Evolutionary conservation across 768 basidiomycete genomes (phyloP).

Genomic region (Agrocybe pediades): DNA sequence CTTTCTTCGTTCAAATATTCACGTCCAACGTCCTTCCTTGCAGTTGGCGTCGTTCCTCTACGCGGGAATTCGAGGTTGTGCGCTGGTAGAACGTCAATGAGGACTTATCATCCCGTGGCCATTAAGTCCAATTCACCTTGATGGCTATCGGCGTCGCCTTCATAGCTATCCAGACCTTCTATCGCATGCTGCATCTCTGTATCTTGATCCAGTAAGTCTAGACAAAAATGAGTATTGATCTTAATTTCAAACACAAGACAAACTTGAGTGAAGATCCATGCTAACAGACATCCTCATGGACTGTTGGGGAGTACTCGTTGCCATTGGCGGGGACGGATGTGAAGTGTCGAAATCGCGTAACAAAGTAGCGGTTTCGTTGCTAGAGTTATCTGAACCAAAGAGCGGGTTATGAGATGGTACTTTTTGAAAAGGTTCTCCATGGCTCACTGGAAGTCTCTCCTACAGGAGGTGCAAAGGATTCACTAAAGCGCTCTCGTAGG

Average conservation of each 20-base stretch:
- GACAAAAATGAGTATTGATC: conserved; percentile 14
- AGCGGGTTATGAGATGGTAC: neutral
- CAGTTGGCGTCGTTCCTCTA: neutral
- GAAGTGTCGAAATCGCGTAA: conserved; percentile 40
- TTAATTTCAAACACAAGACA: conserved; percentile 39
- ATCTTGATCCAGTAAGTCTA: conserved; percentile 70
- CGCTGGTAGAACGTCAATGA: neutral
- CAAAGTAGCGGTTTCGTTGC: conserved; percentile 39
- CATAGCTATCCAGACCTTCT: conserved; percentile 55
- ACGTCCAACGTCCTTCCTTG: neutral
- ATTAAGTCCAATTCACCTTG: too few relatives aligned
- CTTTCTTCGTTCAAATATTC: neutral
- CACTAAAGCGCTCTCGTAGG: conserved; percentile 46
- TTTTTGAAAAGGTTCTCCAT: conserved; percentile 5
- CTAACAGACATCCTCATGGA: conserved; percentile 55
- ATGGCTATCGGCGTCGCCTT: conserved; percentile 31
- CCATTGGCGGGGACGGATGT: conserved; percentile 44
- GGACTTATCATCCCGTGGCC: neutral
- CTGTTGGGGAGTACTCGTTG: conserved; percentile 57
- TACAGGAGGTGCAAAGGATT: conserved; percentile 7
- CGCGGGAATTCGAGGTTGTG: neutral
- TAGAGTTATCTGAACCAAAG: conserved; percentile 28
- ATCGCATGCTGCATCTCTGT: conserved; percentile 74
- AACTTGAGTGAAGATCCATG: conserved; percentile 54
- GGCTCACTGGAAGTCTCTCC: conserved; percentile 1